Percentiles rank a stretch among this genome's conserved stretches.
Evolutionary conservation across 306 rosid genomes (phyloP).

Genomic region (Chamaecrista fasciculata): DNA sequence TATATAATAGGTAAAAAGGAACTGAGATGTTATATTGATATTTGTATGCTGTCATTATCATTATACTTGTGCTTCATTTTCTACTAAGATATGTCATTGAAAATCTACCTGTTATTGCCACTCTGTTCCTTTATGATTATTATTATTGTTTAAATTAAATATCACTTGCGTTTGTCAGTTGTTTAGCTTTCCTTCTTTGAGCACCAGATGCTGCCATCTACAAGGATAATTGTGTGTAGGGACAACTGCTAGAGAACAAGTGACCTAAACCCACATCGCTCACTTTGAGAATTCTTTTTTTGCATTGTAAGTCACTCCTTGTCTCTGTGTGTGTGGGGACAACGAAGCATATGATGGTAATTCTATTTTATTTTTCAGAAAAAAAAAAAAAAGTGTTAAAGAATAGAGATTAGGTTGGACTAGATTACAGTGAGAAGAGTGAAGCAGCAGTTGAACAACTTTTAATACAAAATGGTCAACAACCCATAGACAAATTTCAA

Average conservation of each 20-base stretch:
- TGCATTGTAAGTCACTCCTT: constrained; percentile 17
- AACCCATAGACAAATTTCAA: neutral
- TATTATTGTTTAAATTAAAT: constrained; percentile 16
- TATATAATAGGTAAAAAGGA: too few relatives aligned
- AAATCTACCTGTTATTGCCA: neutral
- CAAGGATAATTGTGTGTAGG: constrained; percentile 24
- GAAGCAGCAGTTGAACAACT: constrained; percentile 15
- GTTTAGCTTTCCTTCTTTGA: constrained; percentile 31
- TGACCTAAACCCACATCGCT: constrained; percentile 22
- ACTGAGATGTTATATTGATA: neutral
- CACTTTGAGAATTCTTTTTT: constrained; percentile 23
- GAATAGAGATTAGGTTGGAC: constrained; percentile 34
- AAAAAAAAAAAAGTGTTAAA: neutral
- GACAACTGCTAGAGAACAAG: constrained; percentile 27
- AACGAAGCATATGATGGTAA: constrained; percentile 10
- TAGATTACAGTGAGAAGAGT: constrained; percentile 20
- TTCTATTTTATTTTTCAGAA: too few relatives aligned
- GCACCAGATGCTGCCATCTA: constrained; percentile 32
- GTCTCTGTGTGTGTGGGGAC: neutral
- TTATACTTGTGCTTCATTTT: neutral
- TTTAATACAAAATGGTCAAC: neutral
- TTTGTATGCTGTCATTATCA: neutral
- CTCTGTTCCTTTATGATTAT: neutral
- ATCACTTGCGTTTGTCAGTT: neutral
- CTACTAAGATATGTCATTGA: neutral